phyloP scores from a whole-genome alignment of 495 filamentous ascomycete species.

The Parathielavia appendiculata region DNA sequence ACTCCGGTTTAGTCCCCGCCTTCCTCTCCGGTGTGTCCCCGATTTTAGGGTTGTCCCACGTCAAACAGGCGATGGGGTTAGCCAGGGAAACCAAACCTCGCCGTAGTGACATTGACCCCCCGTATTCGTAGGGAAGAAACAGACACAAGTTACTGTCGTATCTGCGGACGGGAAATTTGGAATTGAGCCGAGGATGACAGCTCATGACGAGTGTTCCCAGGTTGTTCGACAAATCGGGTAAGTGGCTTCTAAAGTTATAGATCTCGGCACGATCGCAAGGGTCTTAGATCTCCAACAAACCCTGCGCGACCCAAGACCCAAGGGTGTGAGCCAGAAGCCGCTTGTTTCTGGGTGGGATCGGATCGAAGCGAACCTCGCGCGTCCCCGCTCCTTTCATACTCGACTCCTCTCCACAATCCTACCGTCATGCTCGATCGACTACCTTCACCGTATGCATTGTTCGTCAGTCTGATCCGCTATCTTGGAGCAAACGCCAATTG shows the following conservation, averaged over 20 bases:
- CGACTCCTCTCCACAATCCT: conserved; percentile 20
- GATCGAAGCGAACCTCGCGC: conserved; percentile 30
- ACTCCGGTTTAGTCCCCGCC: neutral
- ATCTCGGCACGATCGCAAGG: neutral
- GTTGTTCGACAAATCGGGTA: conserved; percentile 19
- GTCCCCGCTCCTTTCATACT: conserved; percentile 16
- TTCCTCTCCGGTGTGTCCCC: too few species aligned
- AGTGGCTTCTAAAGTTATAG: conserved; percentile 5
- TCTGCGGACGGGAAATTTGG: conserved; percentile 27
- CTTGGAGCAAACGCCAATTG: conserved; percentile 24
- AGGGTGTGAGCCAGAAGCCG: conserved; percentile 25
- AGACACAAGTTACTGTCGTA: too few species aligned
- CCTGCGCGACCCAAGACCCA: conserved; percentile 21
- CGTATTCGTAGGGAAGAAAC: too few species aligned
- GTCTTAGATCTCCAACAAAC: conserved; percentile 13
- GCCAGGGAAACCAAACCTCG: too few species aligned
- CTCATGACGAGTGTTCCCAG: conserved; percentile 17
- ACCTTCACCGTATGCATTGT: conserved; percentile 7
- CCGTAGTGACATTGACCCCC: too few species aligned
- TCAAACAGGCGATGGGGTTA: too few species aligned
- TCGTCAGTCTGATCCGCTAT: conserved; percentile 19
- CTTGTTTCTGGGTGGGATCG: conserved; percentile 25
- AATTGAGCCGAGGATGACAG: conserved; percentile 23
- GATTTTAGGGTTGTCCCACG: too few species aligned
- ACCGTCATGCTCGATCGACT: conserved; percentile 6